Conservation (phyloP, 2,329 filamentous ascomycete genomes). For the Colletotrichum sp. region DNA sequence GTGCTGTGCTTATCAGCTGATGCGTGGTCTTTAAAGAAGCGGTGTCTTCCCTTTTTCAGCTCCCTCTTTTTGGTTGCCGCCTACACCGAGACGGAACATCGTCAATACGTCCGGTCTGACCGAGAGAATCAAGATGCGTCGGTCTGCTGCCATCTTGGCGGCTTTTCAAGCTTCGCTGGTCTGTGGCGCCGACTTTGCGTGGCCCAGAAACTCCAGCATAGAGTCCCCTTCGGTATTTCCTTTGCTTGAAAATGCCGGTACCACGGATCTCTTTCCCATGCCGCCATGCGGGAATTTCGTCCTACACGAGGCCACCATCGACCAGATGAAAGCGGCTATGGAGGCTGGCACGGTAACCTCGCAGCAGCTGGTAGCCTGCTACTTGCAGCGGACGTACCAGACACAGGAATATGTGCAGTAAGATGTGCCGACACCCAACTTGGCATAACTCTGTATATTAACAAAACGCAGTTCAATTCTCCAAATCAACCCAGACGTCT, state of each 20-base stretch:
- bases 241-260: slow-evolving; percentile 38
- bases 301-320: slow-evolving; percentile 74
- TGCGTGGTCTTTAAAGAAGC: neutral
- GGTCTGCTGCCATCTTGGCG: neutral
- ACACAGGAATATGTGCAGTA: slow-evolving; percentile 70
- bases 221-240: slow-evolving; percentile 34
- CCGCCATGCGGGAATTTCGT: slow-evolving; percentile 61
- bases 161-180: neutral
- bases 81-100: neutral
- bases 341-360: slow-evolving; percentile 58
- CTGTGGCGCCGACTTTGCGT: neutral
- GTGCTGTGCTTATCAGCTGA: neutral
- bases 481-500: slow-evolving; percentile 71
- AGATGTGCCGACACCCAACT: neutral
- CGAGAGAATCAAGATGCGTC: neutral
- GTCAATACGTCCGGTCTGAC: neutral
- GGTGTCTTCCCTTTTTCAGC: neutral
- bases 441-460: neutral
- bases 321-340: slow-evolving; percentile 68
- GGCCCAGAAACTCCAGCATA: neutral
- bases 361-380: slow-evolving; percentile 65
- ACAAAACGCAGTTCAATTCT: slow-evolving; percentile 54
- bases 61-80: neutral
- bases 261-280: slow-evolving; percentile 63
- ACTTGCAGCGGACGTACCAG: slow-evolving; percentile 65